Evolutionary conservation across 805 yeast species (phyloP).

Genomic region (Saturnispora silvae): DNA sequence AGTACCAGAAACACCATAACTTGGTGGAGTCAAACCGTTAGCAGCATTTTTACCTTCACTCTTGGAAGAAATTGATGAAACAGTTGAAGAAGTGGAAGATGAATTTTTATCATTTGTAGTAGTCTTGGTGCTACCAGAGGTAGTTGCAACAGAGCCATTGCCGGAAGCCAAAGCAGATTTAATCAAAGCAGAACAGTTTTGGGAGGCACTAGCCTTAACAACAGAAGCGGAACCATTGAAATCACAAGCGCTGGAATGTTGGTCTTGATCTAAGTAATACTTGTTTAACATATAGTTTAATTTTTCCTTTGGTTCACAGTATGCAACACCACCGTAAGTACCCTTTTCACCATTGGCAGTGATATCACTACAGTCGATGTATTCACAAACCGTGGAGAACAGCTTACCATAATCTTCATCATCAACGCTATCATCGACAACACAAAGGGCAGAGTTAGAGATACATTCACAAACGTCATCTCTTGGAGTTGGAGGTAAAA

Average conservation of each 20-base stretch:
- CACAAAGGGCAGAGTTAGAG: conserved; percentile 43
- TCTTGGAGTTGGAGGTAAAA: conserved; percentile 72
- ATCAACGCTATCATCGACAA: conserved; percentile 40
- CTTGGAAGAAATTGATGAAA: conserved; percentile 13
- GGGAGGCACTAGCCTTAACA: conserved; percentile 28
- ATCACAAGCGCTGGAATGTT: conserved; percentile 47
- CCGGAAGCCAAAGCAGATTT: conserved; percentile 15
- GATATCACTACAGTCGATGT: conserved; percentile 52
- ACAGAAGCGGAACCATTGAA: conserved; percentile 62
- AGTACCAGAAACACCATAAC: conserved; percentile 28
- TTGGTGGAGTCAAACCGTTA: conserved; percentile 4
- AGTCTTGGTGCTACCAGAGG: conserved; percentile 11
- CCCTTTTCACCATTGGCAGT: conserved; percentile 53
- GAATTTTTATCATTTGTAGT: conserved; percentile 18
- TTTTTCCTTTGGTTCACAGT: conserved; percentile 62
- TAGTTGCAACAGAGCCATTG: conserved; percentile 12
- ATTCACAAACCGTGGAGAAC: conserved; percentile 47
- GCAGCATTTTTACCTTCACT: conserved; percentile 8
- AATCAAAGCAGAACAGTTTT: conserved; percentile 40
- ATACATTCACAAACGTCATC: conserved; percentile 57
- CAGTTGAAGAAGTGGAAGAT: conserved; percentile 17
- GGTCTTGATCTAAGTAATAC: conserved; percentile 44
- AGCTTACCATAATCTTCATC: conserved; percentile 48
- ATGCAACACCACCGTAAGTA: conserved; percentile 60
- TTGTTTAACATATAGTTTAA: conserved; percentile 55